Evolutionary conservation across 257 asterid species (phyloP), one percentile per base, ranked within the genome.

Genomic region (Thymus quinquecostatus): DNA sequence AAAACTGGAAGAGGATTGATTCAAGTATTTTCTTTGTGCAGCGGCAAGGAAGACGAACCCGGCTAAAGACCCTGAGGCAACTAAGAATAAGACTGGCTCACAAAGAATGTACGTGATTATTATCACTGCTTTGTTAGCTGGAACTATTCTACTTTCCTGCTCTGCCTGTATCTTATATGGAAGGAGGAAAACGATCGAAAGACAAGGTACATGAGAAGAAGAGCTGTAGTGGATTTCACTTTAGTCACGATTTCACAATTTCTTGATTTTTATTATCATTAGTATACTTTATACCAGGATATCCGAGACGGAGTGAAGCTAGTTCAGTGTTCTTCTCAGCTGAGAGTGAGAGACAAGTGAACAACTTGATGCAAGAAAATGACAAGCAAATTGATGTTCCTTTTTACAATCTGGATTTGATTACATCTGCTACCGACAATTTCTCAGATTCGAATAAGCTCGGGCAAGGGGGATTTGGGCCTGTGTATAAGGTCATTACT

Each of bases 381-480:
- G 73, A 77, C 65, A 77, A 56, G 63, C 58, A n/a, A 11, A 77
- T 78, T 32, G 86, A 83, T 53, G 79, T 84, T 54, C 82, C 86
- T 0, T 78, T 74, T 68, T 83, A 77, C 60, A 69, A 71, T 41
- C n/a, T 84, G 57, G 81, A 79, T 70, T 74, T 65, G 59, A 79
- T 88, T 72, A 57, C 79, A 53, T 77, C 64, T 11, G 89, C 89
- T 14, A 88, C 92, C 12, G 80, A 79, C 48, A 73, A 77, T 69
- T 89, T 89, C 76, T 81, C 91, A 0, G 67, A 75, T 69, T 79
- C 65, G 57, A 79, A 84, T 75, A 84, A 81, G 82, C 86, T 89
- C 3, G 96, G 96, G 45, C 80, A 45, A 69, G 96, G 92, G 27
- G 96, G 96, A 64, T 86, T 83, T 67, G 91, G 96, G 12, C 88